A percentile compares a stretch with the other conserved stretches of the same genome.
Conservation (phyloP, 495 filamentous ascomycete genomes). For the Hypoxylon trugodes region DNA sequence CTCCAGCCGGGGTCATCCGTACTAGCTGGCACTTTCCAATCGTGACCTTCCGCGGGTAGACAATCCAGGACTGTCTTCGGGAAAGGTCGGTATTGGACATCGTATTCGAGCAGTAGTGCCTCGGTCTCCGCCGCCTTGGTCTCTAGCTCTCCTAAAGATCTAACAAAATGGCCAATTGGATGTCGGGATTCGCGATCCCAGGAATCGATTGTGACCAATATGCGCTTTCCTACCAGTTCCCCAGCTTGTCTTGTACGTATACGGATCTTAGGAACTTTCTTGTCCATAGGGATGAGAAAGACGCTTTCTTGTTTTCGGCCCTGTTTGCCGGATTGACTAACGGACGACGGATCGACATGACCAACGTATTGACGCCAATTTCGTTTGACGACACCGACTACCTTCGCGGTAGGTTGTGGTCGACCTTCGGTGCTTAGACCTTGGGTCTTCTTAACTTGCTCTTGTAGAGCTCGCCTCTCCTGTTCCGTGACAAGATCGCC, state of each 20-base stretch:
- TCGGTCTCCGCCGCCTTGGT: slow-evolving; percentile 97
- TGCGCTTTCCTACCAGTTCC: slow-evolving; percentile 86
- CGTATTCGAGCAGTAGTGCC: slow-evolving; percentile 90
- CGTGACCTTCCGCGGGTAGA: slow-evolving; percentile 88
- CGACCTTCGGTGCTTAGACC: slow-evolving; percentile 78
- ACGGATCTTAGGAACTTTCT: slow-evolving; percentile 93
- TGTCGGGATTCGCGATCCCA: slow-evolving; percentile 95
- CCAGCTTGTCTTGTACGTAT: slow-evolving; percentile 88
- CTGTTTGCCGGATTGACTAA: slow-evolving; percentile 71
- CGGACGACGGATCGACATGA: slow-evolving; percentile 87
- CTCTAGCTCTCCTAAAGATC: slow-evolving; percentile 91
- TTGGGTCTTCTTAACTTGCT: slow-evolving; percentile 88
- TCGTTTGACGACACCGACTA: slow-evolving; percentile 91
- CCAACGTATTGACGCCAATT: slow-evolving; percentile 99
- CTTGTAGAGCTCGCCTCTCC: slow-evolving; percentile 84
- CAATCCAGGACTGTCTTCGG: slow-evolving; percentile 95
- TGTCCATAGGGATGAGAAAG: slow-evolving; percentile 97
- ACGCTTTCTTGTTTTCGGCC: slow-evolving; percentile 88
- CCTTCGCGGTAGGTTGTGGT: slow-evolving; percentile 88
- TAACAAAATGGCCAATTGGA: slow-evolving; percentile 91
- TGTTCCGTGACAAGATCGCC: slow-evolving; percentile 82
- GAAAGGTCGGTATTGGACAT: slow-evolving; percentile 97
- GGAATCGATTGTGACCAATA: slow-evolving; percentile 93
- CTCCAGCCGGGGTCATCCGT: slow-evolving; percentile 84
- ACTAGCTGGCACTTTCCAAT: slow-evolving; percentile 86